Evolutionary conservation across 1,284 basidiomycete species (phyloP).

Genomic region (Sanghuangporus weigelae): DNA sequence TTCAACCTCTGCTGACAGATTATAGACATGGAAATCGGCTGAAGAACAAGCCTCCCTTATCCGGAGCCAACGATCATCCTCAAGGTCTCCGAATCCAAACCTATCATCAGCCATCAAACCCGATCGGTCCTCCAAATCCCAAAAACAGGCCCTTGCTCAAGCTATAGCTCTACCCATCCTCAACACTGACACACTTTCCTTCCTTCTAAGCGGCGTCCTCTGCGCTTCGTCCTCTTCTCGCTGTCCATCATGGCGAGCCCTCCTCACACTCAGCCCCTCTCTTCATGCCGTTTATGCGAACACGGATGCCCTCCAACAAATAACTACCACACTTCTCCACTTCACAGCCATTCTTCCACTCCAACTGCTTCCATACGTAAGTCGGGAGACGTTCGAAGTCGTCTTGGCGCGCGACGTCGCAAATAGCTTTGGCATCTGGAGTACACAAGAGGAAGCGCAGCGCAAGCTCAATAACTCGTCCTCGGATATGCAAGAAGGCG

Average conservation of each 20-base stretch:
- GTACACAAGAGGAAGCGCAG: neutral
- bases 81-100: neutral
- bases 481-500: neutral
- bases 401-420: conserved; percentile 19
- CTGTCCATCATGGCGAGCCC: neutral
- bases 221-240: conserved; percentile 4
- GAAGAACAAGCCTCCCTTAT: neutral
- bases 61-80: neutral
- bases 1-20: neutral
- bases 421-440: conserved; percentile 25
- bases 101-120: neutral
- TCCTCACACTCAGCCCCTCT: conserved; percentile 19
- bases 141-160: conserved; percentile 4
- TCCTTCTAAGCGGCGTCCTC: conserved; percentile 17
- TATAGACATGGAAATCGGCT: neutral
- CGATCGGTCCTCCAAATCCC: neutral
- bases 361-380: conserved; percentile 4
- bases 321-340: conserved; percentile 16
- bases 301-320: neutral
- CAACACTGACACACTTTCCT: conserved; percentile 13
- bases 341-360: conserved; percentile 19
- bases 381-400: conserved; percentile 13
- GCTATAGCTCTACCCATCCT: neutral
- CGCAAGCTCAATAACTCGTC: neutral
- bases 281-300: conserved; percentile 14